Conservation (phyloP, 768 basidiomycete species). For the Phallus indusiatus region DNA sequence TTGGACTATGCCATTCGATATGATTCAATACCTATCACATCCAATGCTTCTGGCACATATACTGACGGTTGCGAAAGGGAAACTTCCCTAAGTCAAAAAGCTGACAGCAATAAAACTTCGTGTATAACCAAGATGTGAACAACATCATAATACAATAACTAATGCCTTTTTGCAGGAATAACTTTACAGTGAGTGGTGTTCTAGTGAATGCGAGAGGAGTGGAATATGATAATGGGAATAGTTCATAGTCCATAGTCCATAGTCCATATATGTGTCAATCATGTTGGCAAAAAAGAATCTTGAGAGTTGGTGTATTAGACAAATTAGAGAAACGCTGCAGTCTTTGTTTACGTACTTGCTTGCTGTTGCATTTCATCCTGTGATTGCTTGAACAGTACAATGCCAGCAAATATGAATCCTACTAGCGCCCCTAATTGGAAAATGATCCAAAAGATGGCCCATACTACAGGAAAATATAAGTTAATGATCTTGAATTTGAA, state of each 20-base stretch:
- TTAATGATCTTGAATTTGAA: not conserved
- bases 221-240: not conserved
- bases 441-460: constrained; percentile 79
- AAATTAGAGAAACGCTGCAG: not conserved
- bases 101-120: too few relatives aligned
- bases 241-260: too few relatives aligned
- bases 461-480: constrained; percentile 37
- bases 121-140: not conserved
- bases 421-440: constrained; percentile 69
- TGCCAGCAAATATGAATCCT: constrained; percentile 72
- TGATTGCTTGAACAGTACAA: constrained; percentile 71
- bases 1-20: too few relatives aligned
- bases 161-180: not conserved
- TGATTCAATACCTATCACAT: too few relatives aligned
- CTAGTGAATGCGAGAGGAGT: not conserved
- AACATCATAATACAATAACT: not conserved
- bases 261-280: not conserved
- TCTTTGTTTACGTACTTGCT: constrained; percentile 44
- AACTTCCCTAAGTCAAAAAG: too few relatives aligned
- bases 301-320: not conserved
- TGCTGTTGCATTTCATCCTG: constrained; percentile 55
- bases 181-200: not conserved
- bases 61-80: too few relatives aligned
- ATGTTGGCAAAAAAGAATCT: constrained; percentile 16
- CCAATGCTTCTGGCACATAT: too few relatives aligned